Evolutionary conservation across 2,329 filamentous ascomycete species (phyloP), one percentile per base, ranked within the genome.

Genomic region (Thelonectria olida): DNA sequence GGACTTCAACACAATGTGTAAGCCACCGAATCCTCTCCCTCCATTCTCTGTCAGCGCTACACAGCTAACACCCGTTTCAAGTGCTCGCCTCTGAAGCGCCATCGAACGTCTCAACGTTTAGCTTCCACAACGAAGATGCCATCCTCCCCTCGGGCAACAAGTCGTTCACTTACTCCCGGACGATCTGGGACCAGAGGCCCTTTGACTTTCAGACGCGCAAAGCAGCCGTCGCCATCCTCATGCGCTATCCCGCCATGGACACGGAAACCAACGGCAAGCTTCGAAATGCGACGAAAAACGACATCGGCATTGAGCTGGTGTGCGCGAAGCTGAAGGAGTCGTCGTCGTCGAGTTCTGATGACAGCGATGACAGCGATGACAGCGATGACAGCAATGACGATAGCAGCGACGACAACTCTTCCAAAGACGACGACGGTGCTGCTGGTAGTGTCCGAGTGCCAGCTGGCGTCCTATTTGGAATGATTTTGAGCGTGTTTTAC

Each of bases 161-260:
- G 12, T 45, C 52, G 15, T 47, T 54, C 10, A 54, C 52, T n/a
- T 54, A 48, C n/a, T 45, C 52, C 6, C 52, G 52, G 17, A 54
- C 20, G 7, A 5, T 38, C 6, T 45, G 44, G 6, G 12, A 19
- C 9, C 12, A 34, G 13, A 45, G 38, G 17, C 4, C 23, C 2
- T 10, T 53, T n/a, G 17, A 41, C 12, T 42, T 31, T 17, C 50
- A 53, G 17, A 22, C 39, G 27, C 50, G 38, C 13, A 53, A 44
- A 25, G 50, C 50, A 7, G 38, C 50, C 7, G 50, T 53, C 2
- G 50, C 50, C 1, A 53, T 53, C 7, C 3, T 53, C 5, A 22
- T 53, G 23, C 50, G 50, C 9, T 53, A 53, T 17, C 38, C 50
- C 5, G n/a, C 23, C 9, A 4, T 10, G 15, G 7, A 8, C 3